phyloP scores from a whole-genome alignment of 768 basidiomycete species.

The Tylopilus rubrobrunneus region DNA sequence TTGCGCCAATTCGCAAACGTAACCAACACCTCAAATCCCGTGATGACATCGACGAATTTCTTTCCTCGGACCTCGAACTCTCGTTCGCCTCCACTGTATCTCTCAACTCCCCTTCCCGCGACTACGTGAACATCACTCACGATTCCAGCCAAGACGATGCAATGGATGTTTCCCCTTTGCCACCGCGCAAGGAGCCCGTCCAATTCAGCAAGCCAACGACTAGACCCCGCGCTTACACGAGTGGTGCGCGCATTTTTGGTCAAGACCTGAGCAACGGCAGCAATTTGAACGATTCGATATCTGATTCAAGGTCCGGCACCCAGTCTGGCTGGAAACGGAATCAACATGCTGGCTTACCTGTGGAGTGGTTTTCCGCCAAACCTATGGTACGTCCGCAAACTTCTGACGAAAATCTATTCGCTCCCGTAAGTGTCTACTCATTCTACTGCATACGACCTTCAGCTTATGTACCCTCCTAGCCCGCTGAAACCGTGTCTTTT shows the following conservation, averaged over 20 bases:
- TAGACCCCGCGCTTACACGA: constrained; percentile 66
- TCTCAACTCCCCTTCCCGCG: constrained; percentile 63
- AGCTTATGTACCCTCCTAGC: constrained; percentile 26
- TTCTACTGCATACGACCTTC: background rate
- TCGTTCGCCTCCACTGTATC: constrained; percentile 85
- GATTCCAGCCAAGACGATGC: constrained; percentile 53
- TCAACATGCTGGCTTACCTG: constrained; percentile 61
- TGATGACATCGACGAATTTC: constrained; percentile 61
- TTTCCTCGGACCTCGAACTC: constrained; percentile 73
- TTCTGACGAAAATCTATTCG: constrained; percentile 27
- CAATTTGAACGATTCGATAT: constrained; percentile 30
- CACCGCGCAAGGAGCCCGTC: constrained; percentile 28
- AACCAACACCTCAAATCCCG: constrained; percentile 40
- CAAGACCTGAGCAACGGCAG: constrained; percentile 64
- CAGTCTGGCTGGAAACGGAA: constrained; percentile 47
- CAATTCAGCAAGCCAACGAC: constrained; percentile 28
- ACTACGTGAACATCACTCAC: constrained; percentile 41
- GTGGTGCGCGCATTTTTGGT: constrained; percentile 65
- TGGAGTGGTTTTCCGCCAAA: constrained; percentile 49
- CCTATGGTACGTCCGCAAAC: constrained; percentile 17
- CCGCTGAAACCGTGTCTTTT: constrained; percentile 36
- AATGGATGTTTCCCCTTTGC: constrained; percentile 83
- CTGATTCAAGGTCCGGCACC: constrained; percentile 25
- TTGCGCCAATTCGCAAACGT: constrained; percentile 45
- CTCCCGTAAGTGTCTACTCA: constrained; percentile 23